Evolutionary conservation across 2,329 filamentous ascomycete species (phyloP), one percentile per base, ranked within the genome.

Genomic region (Aureobasidium leucospermi): DNA sequence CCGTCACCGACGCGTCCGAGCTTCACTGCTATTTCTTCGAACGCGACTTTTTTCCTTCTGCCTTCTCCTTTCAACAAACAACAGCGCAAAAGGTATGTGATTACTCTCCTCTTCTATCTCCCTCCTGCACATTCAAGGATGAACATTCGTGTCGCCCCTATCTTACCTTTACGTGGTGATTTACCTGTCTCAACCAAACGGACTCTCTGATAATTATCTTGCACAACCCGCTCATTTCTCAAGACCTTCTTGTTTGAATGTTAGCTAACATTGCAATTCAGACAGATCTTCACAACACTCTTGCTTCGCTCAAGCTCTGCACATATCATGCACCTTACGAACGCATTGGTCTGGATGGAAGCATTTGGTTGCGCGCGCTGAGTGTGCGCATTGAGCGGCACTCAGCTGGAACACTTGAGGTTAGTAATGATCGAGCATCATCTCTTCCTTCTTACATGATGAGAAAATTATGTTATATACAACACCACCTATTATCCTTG

Each of bases 131-230:
- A 43, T 51, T 59, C 49, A 60, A 61, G 49, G 81, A 84, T 83
- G 81, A 83, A 78, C 75, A 74, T 56, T 61, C 58, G 62, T 83
- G 81, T 84, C 81, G 81, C 81, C 81, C 81, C 81, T 83, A 83
- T 83, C 81, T 76, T 75, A 83, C 79, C 71, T 63, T 75, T 64
- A 69, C 66, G 70, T 83, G 81, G 79, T 82, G 81, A 83, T 76
- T 77, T 78, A 81, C 80, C 78, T 80, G 80, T 83, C 79, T 75
- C 71, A 77, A 66, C 81, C 81, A 83, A 83, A 83, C 78, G 79
- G 79, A 83, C 80, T 72, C 72, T 74, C 79, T 82, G 79, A 82
- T 69, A 63, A 65, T 63, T 58, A 58, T 55, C 41, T 56, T 56
- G 52, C 52, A 51, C 46, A 58, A 55, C 41, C 23, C 39, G 42